phyloP scores from a whole-genome alignment of 805 yeast genomes.

The Pichia manshurica region DNA sequence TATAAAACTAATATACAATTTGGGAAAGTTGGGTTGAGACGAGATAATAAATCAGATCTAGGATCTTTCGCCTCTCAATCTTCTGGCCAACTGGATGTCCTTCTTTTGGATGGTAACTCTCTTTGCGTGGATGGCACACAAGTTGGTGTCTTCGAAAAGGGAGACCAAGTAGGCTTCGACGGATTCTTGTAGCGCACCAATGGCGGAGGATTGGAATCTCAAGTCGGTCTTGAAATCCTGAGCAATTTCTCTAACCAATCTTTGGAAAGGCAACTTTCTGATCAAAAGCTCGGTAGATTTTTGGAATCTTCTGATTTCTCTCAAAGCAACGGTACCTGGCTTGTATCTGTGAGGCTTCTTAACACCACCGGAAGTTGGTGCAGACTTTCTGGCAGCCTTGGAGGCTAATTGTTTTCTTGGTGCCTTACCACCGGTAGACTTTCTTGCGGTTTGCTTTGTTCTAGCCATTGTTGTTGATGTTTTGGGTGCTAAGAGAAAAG shows the following conservation, averaged over 20 bases:
- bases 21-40: slow-evolving; percentile 9
- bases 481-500: slow-evolving; percentile 3
- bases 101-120: slow-evolving; percentile 98
- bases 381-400: slow-evolving; percentile 89
- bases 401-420: slow-evolving; percentile 93
- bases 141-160: slow-evolving; percentile 93
- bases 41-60: slow-evolving; percentile 30
- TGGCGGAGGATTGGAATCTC: slow-evolving; percentile 96
- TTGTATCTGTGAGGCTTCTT: slow-evolving; percentile 94
- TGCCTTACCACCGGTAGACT: slow-evolving; percentile 93
- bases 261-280: slow-evolving; percentile 95
- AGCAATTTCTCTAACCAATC: slow-evolving; percentile 93
- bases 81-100: slow-evolving; percentile 96
- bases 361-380: slow-evolving; percentile 90
- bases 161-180: slow-evolving; percentile 97
- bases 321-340: slow-evolving; percentile 95
- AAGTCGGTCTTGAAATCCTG: slow-evolving; percentile 89
- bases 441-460: slow-evolving; percentile 93
- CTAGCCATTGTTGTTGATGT: slow-evolving; percentile 60
- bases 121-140: slow-evolving; percentile 98
- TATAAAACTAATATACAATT: slow-evolving; percentile 20
- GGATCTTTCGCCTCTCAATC: slow-evolving; percentile 95
- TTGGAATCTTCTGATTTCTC: slow-evolving; percentile 97
- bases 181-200: slow-evolving; percentile 97
- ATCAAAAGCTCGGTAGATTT: slow-evolving; percentile 91